These are phyloP conservation scores for Rhypophila decipiens DNA, from an alignment of 495 filamentous ascomycete species.

Conservation along the genomic window DNA sequence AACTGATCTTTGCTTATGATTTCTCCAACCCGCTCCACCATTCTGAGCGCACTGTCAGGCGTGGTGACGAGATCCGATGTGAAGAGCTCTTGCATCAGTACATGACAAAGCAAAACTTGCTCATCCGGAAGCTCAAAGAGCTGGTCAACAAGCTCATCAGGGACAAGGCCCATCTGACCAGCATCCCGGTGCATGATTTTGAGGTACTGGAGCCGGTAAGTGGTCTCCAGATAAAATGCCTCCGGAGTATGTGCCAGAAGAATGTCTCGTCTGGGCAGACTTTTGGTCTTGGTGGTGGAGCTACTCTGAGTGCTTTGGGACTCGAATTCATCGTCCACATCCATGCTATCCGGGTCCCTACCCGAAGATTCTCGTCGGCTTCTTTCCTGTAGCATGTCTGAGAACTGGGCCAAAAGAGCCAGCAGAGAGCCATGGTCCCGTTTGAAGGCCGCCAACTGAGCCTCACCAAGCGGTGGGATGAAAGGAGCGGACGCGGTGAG, in stretches of 20 bases:
- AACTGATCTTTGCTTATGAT: conserved; percentile 59
- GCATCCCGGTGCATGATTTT: conserved; percentile 28
- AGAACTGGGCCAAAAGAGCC: conserved; percentile 34
- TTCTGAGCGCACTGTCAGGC: conserved; percentile 29
- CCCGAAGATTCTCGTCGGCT: conserved; percentile 16
- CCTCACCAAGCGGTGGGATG: conserved; percentile 28
- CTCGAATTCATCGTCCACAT: conserved; percentile 68
- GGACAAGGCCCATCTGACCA: conserved; percentile 28
- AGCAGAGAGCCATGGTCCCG: conserved; percentile 28
- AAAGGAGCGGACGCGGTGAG: conserved; percentile 28
- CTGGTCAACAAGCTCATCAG: conserved; percentile 48
- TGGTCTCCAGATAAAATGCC: conserved; percentile 42
- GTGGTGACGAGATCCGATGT: conserved; percentile 36
- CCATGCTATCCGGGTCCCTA: conserved; percentile 57
- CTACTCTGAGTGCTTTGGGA: conserved; percentile 45
- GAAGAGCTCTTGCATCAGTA: conserved; percentile 45
- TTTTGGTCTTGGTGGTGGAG: conserved; percentile 19
- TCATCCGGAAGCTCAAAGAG: conserved; percentile 50
- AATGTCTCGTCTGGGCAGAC: conserved; percentile 43
- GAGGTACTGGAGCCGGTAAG: conserved; percentile 34
- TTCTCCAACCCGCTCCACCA: conserved; percentile 45
- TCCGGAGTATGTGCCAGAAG: conserved; percentile 37
- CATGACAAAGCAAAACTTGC: conserved; percentile 53
- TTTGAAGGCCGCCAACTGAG: conserved; percentile 22
- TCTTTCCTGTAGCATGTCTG: conserved; percentile 40